phyloP scores from a whole-genome alignment of 2,329 filamentous ascomycete genomes.

The Colletotrichum trifolii region DNA sequence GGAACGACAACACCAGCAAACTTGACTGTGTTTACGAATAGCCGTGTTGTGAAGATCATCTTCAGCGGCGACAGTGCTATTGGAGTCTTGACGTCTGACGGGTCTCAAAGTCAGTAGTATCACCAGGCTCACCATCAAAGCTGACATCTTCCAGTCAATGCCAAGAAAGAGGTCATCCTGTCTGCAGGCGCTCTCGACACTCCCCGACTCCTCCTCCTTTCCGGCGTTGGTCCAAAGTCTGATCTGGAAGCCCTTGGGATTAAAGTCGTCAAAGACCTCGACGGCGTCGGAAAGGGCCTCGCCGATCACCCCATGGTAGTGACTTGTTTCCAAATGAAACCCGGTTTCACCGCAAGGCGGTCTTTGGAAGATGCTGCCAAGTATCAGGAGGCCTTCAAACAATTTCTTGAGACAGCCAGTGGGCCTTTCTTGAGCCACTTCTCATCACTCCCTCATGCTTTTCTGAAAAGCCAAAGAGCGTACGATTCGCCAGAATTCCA shows the following conservation, averaged over 20 bases:
- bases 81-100: conserved; percentile 51
- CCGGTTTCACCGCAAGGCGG: conserved; percentile 23
- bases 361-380: conserved; percentile 9
- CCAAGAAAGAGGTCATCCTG: conserved; percentile 76
- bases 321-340: conserved; percentile 31
- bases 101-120: conserved; percentile 5
- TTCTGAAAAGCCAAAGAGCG: conserved; percentile 21
- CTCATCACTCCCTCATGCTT: conserved; percentile 25
- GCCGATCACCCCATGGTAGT: conserved; percentile 39
- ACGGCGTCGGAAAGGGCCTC: background rate
- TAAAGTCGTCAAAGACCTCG: conserved; percentile 10
- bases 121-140: background rate
- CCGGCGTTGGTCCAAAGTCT: background rate
- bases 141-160: background rate
- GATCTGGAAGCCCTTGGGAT: conserved; percentile 4
- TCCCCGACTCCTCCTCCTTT: conserved; percentile 53
- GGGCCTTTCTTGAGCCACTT: conserved; percentile 20
- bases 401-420: conserved; percentile 9
- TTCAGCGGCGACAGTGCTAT: conserved; percentile 75
- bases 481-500: conserved; percentile 12
- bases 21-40: conserved; percentile 85
- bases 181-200: conserved; percentile 75
- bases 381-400: conserved; percentile 22
- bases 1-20: conserved; percentile 60
- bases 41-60: conserved; percentile 86